Conservation (phyloP, 2,329 filamentous ascomycete genomes). For the Madurella mycetomatis region DNA sequence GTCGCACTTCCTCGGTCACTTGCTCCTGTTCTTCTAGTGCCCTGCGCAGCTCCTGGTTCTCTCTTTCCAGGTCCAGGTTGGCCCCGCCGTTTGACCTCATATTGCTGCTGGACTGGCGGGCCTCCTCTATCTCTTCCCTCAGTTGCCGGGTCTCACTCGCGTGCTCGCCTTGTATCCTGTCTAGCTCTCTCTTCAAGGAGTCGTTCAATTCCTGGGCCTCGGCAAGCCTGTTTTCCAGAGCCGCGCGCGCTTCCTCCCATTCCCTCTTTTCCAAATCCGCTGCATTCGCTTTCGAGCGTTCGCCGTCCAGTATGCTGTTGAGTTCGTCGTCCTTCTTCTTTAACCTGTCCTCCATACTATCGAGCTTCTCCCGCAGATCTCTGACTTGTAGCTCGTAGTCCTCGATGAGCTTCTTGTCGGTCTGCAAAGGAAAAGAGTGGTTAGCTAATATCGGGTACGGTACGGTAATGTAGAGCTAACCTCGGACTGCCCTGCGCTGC, state of each 20-base stretch:
- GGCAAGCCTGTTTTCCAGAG: constrained; percentile 68
- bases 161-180: constrained; percentile 66
- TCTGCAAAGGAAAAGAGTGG: constrained; percentile 33
- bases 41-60: constrained; percentile 64
- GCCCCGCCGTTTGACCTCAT: constrained; percentile 28
- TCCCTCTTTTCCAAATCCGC: constrained; percentile 63
- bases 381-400: constrained; percentile 77
- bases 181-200: constrained; percentile 74
- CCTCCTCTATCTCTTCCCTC: constrained; percentile 57
- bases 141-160: constrained; percentile 58
- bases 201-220: constrained; percentile 74
- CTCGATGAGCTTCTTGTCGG: constrained; percentile 67
- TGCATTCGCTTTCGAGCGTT: constrained; percentile 49
- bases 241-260: constrained; percentile 60
- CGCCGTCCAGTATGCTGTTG: constrained; percentile 51
- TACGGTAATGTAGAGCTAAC: constrained; percentile 13
- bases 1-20: constrained; percentile 80
- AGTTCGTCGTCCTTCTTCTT: constrained; percentile 64
- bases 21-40: constrained; percentile 70
- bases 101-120: constrained; percentile 18
- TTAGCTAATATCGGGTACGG: constrained; percentile 24
- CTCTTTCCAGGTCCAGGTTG: constrained; percentile 56
- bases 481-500: constrained; percentile 25
- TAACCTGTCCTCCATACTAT: constrained; percentile 64
- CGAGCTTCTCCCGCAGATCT: constrained; percentile 69